Conservation (phyloP, 352 stramenopile genomes). For the Phytopythium aichiense region DNA sequence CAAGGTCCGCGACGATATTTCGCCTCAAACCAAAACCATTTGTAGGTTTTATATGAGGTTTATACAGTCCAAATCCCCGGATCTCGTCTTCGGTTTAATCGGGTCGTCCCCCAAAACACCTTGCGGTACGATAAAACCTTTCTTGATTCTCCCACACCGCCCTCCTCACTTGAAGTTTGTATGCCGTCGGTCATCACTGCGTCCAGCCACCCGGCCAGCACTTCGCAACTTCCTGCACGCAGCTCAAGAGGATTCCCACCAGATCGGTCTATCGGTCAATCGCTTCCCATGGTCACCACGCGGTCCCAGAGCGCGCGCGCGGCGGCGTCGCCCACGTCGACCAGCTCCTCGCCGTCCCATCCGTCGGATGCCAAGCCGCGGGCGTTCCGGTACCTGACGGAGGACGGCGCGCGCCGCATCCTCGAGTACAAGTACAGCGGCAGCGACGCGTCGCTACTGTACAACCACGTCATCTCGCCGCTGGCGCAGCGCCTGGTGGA, state of each 20-base stretch:
- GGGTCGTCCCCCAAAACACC: neutral
- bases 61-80: neutral
- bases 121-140: neutral
- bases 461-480: constrained; percentile 82
- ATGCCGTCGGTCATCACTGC: neutral
- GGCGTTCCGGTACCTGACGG: constrained; percentile 67
- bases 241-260: neutral
- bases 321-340: neutral
- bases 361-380: neutral
- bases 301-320: constrained; percentile 6
- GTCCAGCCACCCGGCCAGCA: neutral
- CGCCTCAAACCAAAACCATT: neutral
- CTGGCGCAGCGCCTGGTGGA: constrained; percentile 73
- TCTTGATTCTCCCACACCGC: neutral
- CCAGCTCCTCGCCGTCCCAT: neutral
- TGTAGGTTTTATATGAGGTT: neutral
- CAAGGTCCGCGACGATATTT: too few species aligned
- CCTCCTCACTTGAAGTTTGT: constrained; percentile 1
- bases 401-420: constrained; percentile 62
- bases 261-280: neutral
- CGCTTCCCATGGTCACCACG: constrained; percentile 4
- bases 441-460: constrained; percentile 75
- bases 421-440: constrained; percentile 85
- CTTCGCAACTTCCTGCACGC: neutral
- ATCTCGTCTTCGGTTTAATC: neutral